Evolutionary conservation across 2,329 filamentous ascomycete genomes (phyloP), one percentile per base, ranked within the genome.

Genomic region (Drechslerella coelobrocha): DNA sequence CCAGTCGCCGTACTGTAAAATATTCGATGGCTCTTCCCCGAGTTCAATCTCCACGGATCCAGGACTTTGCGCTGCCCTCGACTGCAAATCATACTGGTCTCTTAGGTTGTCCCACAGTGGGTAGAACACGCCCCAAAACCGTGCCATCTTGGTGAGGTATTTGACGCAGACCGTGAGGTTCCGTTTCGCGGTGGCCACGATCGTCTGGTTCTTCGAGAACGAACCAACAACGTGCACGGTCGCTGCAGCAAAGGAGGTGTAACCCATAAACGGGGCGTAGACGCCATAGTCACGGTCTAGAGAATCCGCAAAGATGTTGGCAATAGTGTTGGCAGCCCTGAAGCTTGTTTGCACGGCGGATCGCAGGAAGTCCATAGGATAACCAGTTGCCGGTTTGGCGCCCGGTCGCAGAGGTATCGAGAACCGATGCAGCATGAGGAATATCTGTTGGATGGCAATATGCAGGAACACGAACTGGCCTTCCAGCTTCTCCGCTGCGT

Each of bases 1-100:
- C 94, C 94, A 97, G 79, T 97, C 94, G 55, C 92, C 92, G 75
- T 97, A 97, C 76, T 97, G 93, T 78, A 96, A 92, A 75, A 97
- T 89, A 7, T 84, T 84, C 4, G 85, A 84, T 6, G 66, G 59
- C 23, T 71, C 66, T 12, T 71, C 66, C 24, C 53, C 66, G 1
- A 62, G 2, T 4, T 71, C 59, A 7, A 51, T 29, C 19, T 59
- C 59, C 8, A 71, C 43, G 0, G 66, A 63, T 7, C 59, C 66
- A n/a, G 3, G 84, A 79, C 7, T 81, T 79, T 12, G 83, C 80
- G 45, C 81, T 80, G 59, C 83, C 80, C 62, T 78, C 78, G 68
- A 80, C 78, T 73, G 82, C 79, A n/a, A 82, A 82, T 8, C 90
- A 77, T 96, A 99, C 72, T 95, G 87, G 60, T 93, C 89, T 68